Evolutionary conservation across 202 grass and related monocot genomes (phyloP).

Genomic region (Alloteropsis angusta): DNA sequence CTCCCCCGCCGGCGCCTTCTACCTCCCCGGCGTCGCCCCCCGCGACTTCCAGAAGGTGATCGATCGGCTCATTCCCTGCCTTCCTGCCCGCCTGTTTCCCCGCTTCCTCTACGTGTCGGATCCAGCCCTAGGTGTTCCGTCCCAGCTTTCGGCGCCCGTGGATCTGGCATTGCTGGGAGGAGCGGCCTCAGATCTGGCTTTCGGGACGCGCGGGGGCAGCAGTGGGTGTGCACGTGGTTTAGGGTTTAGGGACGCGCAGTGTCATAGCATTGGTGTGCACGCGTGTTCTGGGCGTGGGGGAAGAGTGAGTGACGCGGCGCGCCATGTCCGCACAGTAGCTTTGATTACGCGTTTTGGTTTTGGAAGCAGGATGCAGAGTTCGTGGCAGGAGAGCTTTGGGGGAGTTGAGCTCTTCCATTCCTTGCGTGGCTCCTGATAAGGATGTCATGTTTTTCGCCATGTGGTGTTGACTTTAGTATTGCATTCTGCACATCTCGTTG

Average conservation of each 20-base stretch:
- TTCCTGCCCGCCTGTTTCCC: background rate
- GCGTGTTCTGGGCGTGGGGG: background rate
- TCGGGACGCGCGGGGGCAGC: background rate
- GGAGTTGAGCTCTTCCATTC: background rate
- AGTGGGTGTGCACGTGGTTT: background rate
- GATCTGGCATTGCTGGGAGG: constrained; percentile 10
- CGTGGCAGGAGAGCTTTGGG: background rate
- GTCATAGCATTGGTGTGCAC: background rate
- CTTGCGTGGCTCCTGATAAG: background rate
- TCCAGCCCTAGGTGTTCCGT: background rate
- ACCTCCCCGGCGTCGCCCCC: constrained; percentile 72
- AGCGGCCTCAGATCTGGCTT: constrained; percentile 28
- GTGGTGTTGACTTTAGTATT: too few relatives aligned
- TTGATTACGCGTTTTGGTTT: background rate
- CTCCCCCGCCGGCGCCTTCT: constrained; percentile 45
- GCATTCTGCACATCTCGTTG: too few relatives aligned
- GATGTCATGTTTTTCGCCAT: background rate
- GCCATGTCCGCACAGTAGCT: background rate
- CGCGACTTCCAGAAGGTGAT: constrained; percentile 66
- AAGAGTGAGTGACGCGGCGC: background rate
- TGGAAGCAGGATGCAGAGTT: too few relatives aligned
- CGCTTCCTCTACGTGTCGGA: background rate
- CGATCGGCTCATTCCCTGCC: background rate
- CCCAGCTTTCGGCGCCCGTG: background rate
- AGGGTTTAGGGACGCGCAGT: constrained; percentile 29